Percentiles rank a stretch among this genome's conserved stretches.
These are phyloP conservation scores for Nitzschia sp. DNA, from an alignment of 108 stramenopile genomes.

Conservation along the genomic window DNA sequence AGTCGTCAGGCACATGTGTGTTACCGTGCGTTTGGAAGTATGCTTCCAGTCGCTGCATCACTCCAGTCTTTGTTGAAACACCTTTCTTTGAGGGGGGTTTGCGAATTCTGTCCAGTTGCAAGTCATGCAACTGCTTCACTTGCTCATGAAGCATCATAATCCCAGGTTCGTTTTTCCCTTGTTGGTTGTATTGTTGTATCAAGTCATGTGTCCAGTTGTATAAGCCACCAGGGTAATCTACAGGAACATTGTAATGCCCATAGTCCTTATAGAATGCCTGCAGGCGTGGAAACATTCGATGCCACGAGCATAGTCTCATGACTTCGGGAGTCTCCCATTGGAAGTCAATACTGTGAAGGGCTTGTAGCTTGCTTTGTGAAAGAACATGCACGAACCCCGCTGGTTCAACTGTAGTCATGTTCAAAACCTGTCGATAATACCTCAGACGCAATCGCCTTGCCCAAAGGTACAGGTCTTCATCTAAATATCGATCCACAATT, in stretches of 20 bases:
- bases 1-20: slow-evolving; percentile 15
- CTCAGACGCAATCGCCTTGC: slow-evolving; percentile 31
- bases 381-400: neutral
- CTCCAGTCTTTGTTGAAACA: slow-evolving; percentile 23
- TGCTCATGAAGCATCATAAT: too few species aligned
- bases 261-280: slow-evolving; percentile 6
- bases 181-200: too few species aligned
- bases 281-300: neutral
- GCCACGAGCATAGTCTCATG: neutral
- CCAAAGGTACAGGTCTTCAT: slow-evolving; percentile 41
- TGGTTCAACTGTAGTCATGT: neutral
- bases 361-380: slow-evolving; percentile 24
- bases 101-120: too few species aligned
- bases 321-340: slow-evolving; percentile 12
- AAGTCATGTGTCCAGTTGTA: too few species aligned
- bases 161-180: too few species aligned
- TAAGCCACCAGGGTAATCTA: too few species aligned
- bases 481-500: slow-evolving; percentile 9
- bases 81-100: slow-evolving; percentile 7
- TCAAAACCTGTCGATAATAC: slow-evolving; percentile 29
- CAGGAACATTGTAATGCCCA: slow-evolving; percentile 9
- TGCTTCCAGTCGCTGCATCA: slow-evolving; percentile 25
- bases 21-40: slow-evolving; percentile 34
- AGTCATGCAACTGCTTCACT: too few species aligned
- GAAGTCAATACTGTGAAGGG: slow-evolving; percentile 28